Evolutionary conservation across 2,329 filamentous ascomycete species (phyloP).

Genomic region (Pleomassaria siparia): DNA sequence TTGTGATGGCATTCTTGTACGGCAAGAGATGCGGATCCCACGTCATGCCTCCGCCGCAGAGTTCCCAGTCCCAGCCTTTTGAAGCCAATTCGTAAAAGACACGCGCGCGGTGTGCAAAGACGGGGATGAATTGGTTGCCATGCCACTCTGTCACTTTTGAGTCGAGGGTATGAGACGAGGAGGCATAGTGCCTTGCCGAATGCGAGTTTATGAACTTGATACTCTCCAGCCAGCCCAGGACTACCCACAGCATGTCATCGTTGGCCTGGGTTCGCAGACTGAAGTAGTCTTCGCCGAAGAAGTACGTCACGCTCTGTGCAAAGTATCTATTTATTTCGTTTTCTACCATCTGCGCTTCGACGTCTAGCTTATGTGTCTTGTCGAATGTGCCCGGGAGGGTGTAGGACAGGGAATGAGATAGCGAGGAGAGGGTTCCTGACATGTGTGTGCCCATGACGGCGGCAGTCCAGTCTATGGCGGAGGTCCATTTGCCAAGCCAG

Average conservation of each 20-base stretch:
- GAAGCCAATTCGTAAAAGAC: slow-evolving; percentile 83
- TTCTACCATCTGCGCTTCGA: slow-evolving; percentile 57
- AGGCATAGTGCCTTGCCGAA: slow-evolving; percentile 64
- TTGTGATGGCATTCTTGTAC: slow-evolving; percentile 97
- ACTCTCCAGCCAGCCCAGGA: slow-evolving; percentile 84
- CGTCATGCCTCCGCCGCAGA: slow-evolving; percentile 86
- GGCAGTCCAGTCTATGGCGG: slow-evolving; percentile 89
- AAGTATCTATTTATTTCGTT: slow-evolving; percentile 86
- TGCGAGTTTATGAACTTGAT: slow-evolving; percentile 76
- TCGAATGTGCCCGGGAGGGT: slow-evolving; percentile 40
- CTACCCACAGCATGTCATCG: slow-evolving; percentile 95
- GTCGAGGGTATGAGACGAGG: no score
- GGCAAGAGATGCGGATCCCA: slow-evolving; percentile 77
- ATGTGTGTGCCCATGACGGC: slow-evolving; percentile 82
- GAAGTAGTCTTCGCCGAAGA: slow-evolving; percentile 83
- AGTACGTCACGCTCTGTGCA: slow-evolving; percentile 72
- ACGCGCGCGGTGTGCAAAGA: slow-evolving; percentile 80
- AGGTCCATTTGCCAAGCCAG: slow-evolving; percentile 80
- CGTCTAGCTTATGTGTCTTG: slow-evolving; percentile 27
- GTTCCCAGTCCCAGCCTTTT: slow-evolving; percentile 75
- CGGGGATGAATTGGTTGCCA: slow-evolving; percentile 70
- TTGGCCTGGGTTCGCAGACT: slow-evolving; percentile 76
- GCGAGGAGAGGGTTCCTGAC: slow-evolving; percentile 69
- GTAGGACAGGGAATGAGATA: slow-evolving; percentile 62
- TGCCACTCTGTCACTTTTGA: slow-evolving; percentile 74